Base-by-base conservation (phyloP, 2,329 filamentous ascomycete species). In the Dactylellina leptospora region DNA sequence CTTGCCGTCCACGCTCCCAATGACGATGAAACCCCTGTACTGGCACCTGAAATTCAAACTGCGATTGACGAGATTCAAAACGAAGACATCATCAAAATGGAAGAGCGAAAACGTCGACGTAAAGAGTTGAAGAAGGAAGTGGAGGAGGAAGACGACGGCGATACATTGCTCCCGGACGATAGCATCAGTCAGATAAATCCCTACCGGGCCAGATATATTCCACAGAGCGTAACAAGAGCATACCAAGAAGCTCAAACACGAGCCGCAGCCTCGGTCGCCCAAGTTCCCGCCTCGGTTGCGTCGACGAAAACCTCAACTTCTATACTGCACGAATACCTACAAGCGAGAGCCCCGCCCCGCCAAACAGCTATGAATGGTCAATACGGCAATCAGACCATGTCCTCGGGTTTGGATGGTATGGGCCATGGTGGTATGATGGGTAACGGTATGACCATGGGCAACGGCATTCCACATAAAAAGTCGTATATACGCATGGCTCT, bases 51-150 rank as follows among this genome's bases (percentile, higher is more conserved):
- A 61, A 70, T 70, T 4, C 64, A 70, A 36, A 70, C 56, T 22
- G 64, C 64, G 2, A 70, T 70, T 10, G 64, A 70, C 42, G 64
- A 70, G 30, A 62, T 70, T 13, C 56, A 70, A 27, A 70, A 70
- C 50, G 64, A 70, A 22, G 64, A 70, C 56, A 70, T 62, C 25
- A 70, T 70, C 50, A 70, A 58, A 42, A 70, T 70, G 64, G 64
- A 70, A 33, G 64, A 70, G 38, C 64, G 64, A 2, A 70, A 62
- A 13, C 48, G 56, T 1, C 42, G 64, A 42, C 58, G 56, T 11
- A 70, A 70, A 38, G 64, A 70, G 25, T 22, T 61, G 16, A 50
- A 60, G 20, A 60, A 70, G 20, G 64, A 70, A 38, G 55, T 42
- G 2, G 64, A 70, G 2, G 64, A 55, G 16, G 64, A 70, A 20